phyloP scores from a whole-genome alignment of 768 basidiomycete species.

The Podaxis rugospora region DNA sequence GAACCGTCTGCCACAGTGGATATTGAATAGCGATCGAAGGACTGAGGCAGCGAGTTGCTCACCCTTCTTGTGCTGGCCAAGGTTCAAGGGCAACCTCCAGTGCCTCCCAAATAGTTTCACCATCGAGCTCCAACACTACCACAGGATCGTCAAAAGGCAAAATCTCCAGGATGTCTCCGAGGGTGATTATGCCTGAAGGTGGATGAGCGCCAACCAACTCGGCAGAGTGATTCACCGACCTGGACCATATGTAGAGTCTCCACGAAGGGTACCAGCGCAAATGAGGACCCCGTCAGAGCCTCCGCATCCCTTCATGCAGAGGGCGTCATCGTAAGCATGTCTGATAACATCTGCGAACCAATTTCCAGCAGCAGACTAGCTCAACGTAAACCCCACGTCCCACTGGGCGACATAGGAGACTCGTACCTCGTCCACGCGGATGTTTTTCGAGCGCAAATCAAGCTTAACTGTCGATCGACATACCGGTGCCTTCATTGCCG shows the following conservation, averaged over 20 bases:
- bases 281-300: constrained; percentile 81
- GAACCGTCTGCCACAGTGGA: constrained; percentile 58
- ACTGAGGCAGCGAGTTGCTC: constrained; percentile 13
- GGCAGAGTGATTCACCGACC: constrained; percentile 35
- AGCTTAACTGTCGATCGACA: constrained; percentile 66
- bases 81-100: constrained; percentile 68
- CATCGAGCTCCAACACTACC: constrained; percentile 78
- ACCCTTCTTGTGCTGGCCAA: constrained; percentile 93
- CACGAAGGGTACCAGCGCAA: constrained; percentile 79
- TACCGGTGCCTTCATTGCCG: constrained; percentile 68
- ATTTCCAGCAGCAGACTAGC: constrained; percentile 65
- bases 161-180: constrained; percentile 87
- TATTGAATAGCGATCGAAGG: neutral
- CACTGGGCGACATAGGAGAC: neutral
- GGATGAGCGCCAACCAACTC: neutral
- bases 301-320: constrained; percentile 50
- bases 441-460: constrained; percentile 70
- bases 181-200: constrained; percentile 60
- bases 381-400: neutral
- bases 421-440: constrained; percentile 68
- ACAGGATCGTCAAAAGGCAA: constrained; percentile 85
- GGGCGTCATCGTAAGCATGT: constrained; percentile 76
- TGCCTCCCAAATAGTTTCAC: constrained; percentile 73
- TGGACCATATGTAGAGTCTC: constrained; percentile 81
- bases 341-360: constrained; percentile 85